Evolutionary conservation across 495 filamentous ascomycete genomes (phyloP), one percentile per base, ranked within the genome.

Genomic region (Ascodesmis nigricans): DNA sequence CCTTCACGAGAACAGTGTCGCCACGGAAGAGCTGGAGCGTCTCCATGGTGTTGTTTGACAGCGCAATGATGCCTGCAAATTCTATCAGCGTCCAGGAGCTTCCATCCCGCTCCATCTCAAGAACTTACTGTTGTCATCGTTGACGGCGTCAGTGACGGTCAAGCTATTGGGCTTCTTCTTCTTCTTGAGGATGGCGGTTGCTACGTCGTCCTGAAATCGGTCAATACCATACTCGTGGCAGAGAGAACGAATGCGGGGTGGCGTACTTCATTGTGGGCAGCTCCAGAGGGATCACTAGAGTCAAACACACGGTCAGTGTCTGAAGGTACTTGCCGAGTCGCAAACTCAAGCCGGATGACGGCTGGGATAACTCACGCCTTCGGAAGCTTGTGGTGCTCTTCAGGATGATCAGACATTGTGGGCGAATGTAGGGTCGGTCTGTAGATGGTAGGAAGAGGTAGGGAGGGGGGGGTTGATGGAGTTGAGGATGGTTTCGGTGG

Each of bases 91-190:
- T 11, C 33, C 28, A 31, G 22, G 11, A 10, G 15, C 18, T 33
- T 31, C 25, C 7, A 9, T 13, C 19, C 19, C 7, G 20, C 17
- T 31, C 21, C n/a, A 10, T 1, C 2, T 31, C 10, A 10, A 30
- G 26, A 11, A 27, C 48, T 14, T 38, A 52, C 87, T 95, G 74
- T 97, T 97, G 59, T 97, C 87, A 75, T 97, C 87, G 60, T 91
- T 95, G 42, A 75, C 63, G 59, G 90, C 79, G 69, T 97, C 87
- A 52, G 87, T 97, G 37, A 97, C 90, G 61, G 95, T 91, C 58
- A 97, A 59, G 40, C 78, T 82, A 61, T 97, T 97, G 40, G 82
- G 82, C 82, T 97, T 97, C 82, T 97, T 97, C 72, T 97, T 97
- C 68, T 92, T 93, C 64, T 91, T 93, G 45, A 97, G 69, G 43